These are phyloP conservation scores for Cytospora leucostoma DNA, from an alignment of 2,329 filamentous ascomycete species.

Conservation along the genomic window DNA sequence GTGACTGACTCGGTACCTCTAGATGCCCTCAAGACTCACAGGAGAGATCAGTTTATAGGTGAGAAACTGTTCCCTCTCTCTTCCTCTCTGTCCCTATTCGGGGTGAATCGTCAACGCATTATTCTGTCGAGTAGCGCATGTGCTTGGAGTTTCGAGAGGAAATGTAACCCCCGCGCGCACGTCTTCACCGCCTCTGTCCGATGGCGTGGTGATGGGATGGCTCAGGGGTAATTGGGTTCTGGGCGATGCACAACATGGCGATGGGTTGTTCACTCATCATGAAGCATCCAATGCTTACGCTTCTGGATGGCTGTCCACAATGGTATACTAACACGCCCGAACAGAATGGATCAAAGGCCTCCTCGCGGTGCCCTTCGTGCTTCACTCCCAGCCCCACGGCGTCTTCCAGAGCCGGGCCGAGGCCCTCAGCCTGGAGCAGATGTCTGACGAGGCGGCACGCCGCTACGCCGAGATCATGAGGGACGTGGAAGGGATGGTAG, in stretches of 20 bases:
- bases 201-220: neutral
- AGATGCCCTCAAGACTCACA: slow-evolving; percentile 77
- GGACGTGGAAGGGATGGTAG: slow-evolving; percentile 88
- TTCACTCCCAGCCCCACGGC: slow-evolving; percentile 92
- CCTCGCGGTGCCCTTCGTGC: slow-evolving; percentile 90
- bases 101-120: neutral
- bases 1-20: slow-evolving; percentile 27
- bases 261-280: no score
- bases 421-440: slow-evolving; percentile 62
- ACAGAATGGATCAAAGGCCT: slow-evolving; percentile 95
- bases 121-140: neutral
- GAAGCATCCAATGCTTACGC: no score
- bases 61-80: slow-evolving; percentile 30
- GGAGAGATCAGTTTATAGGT: slow-evolving; percentile 87
- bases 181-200: neutral
- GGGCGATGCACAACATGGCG: neutral
- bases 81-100: neutral
- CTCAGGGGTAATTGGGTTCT: neutral
- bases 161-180: neutral
- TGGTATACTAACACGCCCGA: neutral
- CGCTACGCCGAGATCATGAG: slow-evolving; percentile 94
- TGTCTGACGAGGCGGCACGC: slow-evolving; percentile 78
- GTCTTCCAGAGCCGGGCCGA: slow-evolving; percentile 63
- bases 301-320: no score
- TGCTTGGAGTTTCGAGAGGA: neutral